phyloP scores from a whole-genome alignment of 1,284 basidiomycete genomes.

The Ceratobasidium sp. region DNA sequence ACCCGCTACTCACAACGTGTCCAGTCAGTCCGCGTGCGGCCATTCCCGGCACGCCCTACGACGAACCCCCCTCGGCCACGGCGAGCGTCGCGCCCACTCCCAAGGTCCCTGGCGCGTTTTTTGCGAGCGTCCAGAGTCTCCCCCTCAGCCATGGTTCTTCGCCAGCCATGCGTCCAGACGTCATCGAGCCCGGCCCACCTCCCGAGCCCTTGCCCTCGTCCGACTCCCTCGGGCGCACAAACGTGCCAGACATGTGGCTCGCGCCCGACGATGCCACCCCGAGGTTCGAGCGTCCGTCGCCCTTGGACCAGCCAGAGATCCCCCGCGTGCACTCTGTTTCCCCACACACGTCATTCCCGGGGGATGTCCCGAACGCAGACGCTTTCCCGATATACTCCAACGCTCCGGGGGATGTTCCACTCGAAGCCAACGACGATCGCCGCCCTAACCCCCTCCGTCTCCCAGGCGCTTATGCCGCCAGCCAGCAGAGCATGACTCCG shows the following conservation, averaged over 20 bases:
- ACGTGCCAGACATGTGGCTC: not conserved
- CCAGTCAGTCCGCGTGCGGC: not conserved
- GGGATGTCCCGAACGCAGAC: not conserved
- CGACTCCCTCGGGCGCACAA: not conserved
- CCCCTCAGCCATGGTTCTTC: not conserved
- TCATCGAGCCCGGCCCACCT: not conserved
- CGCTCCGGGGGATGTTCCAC: not conserved
- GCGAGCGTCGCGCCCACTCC: not conserved
- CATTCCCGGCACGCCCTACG: slow-evolving; percentile 2
- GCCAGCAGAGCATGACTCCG: not conserved
- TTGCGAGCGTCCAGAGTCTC: not conserved
- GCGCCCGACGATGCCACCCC: not conserved
- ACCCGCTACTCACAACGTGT: not conserved
- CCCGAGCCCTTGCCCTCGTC: not conserved
- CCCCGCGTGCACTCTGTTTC: not conserved
- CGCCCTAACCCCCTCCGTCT: not conserved
- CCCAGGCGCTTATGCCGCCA: not conserved
- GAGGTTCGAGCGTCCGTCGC: slow-evolving; percentile 8
- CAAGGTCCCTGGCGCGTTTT: slow-evolving; percentile 8
- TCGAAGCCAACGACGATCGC: not conserved
- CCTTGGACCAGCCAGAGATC: slow-evolving; percentile 7
- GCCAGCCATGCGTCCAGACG: not conserved
- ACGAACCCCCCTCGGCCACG: not conserved
- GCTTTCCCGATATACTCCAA: not conserved
- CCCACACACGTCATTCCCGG: slow-evolving; percentile 9